These are phyloP conservation scores for Paxillus involutus DNA, from an alignment of 768 basidiomycete genomes.

Conservation along the genomic window DNA sequence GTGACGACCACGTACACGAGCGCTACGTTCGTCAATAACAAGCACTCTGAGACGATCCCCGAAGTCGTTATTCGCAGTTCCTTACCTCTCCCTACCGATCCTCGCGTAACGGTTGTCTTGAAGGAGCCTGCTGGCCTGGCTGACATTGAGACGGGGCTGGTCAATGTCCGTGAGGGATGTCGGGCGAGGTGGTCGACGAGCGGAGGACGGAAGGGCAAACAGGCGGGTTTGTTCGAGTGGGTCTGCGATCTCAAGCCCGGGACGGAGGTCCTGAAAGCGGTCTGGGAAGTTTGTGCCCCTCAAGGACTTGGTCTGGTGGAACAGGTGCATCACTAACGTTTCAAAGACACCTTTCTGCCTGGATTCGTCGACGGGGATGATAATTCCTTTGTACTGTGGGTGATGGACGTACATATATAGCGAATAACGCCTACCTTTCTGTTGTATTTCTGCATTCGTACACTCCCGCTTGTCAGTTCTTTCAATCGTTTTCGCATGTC, in stretches of 20 bases:
- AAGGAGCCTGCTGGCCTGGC: slow-evolving; percentile 26
- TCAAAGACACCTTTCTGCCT: too few relatives aligned
- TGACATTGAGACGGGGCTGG: slow-evolving; percentile 15
- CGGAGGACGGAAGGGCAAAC: slow-evolving; percentile 16
- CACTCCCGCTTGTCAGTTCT: too few relatives aligned
- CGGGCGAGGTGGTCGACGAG: slow-evolving; percentile 20
- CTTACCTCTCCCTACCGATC: slow-evolving; percentile 27
- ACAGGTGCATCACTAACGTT: background rate
- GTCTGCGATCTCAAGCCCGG: slow-evolving; percentile 23
- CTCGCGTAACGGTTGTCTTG: slow-evolving; percentile 26
- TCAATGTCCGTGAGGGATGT: slow-evolving; percentile 9
- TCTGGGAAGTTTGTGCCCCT: slow-evolving; percentile 30
- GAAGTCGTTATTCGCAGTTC: slow-evolving; percentile 24
- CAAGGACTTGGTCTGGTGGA: slow-evolving; percentile 14
- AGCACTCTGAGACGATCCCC: slow-evolving; percentile 7
- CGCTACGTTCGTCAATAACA: slow-evolving; percentile 14
- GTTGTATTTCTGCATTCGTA: too few relatives aligned
- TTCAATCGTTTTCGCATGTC: too few relatives aligned
- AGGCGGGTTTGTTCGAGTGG: slow-evolving; percentile 30
- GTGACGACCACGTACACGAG: slow-evolving; percentile 19
- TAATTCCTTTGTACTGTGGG: too few relatives aligned
- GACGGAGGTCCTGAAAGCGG: slow-evolving; percentile 24
- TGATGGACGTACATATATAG: too few relatives aligned
- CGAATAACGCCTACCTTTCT: too few relatives aligned
- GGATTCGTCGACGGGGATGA: too few relatives aligned